Evolutionary conservation across 2,329 filamentous ascomycete genomes (phyloP).

Genomic region (Cercospora janseana): DNA sequence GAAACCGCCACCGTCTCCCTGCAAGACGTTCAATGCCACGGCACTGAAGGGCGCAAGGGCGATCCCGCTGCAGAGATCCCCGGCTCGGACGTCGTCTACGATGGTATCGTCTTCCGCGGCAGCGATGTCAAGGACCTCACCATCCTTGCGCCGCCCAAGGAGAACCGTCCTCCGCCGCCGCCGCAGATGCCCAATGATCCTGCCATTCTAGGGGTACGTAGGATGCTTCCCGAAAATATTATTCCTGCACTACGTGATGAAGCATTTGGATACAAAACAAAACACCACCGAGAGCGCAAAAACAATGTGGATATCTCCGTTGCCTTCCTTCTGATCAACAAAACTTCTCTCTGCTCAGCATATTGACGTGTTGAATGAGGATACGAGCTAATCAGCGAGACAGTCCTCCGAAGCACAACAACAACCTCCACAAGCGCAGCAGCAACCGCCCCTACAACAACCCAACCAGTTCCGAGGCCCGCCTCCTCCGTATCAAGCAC

Average conservation of each 20-base stretch:
- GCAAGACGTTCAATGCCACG: conserved; percentile 91
- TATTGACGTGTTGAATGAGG: conserved; percentile 6
- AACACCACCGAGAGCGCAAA: conserved; percentile 91
- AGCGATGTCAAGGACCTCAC: conserved; percentile 98
- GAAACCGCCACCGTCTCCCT: conserved; percentile 95
- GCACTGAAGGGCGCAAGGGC: conserved; percentile 84
- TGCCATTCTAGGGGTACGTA: conserved; percentile 93
- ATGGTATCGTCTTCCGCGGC: conserved; percentile 97
- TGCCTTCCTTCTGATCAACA: conserved; percentile 95
- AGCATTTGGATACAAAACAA: conserved; percentile 95
- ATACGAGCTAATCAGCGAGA: background rate
- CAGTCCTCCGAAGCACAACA: conserved; percentile 18
- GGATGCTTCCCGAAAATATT: conserved; percentile 11
- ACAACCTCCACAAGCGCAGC: conserved; percentile 20
- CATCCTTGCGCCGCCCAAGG: conserved; percentile 73
- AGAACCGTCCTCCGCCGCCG: conserved; percentile 56
- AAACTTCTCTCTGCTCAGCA: conserved; percentile 5
- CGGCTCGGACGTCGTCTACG: conserved; percentile 84
- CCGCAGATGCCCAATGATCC: conserved; percentile 87
- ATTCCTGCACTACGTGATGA: conserved; percentile 67
- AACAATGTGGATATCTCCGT: conserved; percentile 88
- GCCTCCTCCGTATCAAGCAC: conserved; percentile 44
- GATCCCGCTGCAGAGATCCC: conserved; percentile 78
- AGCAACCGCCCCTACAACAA: conserved; percentile 33
- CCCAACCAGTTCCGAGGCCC: conserved; percentile 38